Base-by-base conservation (phyloP, 495 filamentous ascomycete species). In the Pseudomonodictys pantanalensis region DNA sequence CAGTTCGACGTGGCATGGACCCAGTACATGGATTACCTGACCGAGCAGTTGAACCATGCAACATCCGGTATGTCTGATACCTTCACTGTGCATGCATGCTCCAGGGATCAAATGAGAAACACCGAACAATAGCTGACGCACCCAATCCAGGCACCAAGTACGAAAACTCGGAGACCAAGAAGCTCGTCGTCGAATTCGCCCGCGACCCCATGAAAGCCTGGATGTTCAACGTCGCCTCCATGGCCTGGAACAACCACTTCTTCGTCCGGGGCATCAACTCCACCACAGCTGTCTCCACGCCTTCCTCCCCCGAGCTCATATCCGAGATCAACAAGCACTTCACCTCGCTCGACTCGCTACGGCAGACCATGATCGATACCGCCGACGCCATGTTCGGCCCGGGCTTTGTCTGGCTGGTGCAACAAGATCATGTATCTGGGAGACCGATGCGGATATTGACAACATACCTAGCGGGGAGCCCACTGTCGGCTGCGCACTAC, bases 241-340 rank as follows among this genome's bases (percentile, higher is more conserved):
- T 95, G 87, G 89, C 91, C 53, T 86, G 89, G 78, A 97, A 97
- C 82, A 97, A 97, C 79, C 84, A 93, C 73, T 88, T 93, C 75
- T 97, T 96, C 85, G 97, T 97, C 81, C 76, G 79, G 64, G 75
- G 79, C 67, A 72, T 89, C 63, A 78, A 79, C 53, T 78, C 82
- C 35, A 59, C 68, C 38, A 53, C 70, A 30, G 79, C 77, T 61
- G 64, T 82, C 47, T 80, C 83, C 47, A 81, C 83, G 57, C 66
- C 72, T 8, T 73, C 58, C 58, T 26, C 64, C 47, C 2, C 38
- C 23, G 42, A 26, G 38, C 77, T 83, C 67, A 49, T 69, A 51
- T 57, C 64, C 50, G 67, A 75, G 56, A 80, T 96, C 64, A 72
- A 74, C 63, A 68, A 73, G 65, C 81, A 83, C 49, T 97, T 96